Conservation (phyloP, 163 green algal species). For the Chlorella variabilis region DNA sequence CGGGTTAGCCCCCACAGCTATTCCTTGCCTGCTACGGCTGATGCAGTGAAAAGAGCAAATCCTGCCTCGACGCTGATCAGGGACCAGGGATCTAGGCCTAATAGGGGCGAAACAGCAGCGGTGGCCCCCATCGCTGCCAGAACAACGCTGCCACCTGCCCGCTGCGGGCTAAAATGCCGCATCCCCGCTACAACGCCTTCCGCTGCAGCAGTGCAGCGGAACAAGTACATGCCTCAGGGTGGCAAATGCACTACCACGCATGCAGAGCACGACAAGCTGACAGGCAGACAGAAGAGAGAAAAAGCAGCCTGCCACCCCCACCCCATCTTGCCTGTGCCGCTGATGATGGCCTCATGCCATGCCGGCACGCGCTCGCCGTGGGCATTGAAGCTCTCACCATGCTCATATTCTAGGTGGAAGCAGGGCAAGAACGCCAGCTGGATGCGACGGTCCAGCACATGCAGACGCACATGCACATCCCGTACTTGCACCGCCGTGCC, state of each 20-base stretch:
- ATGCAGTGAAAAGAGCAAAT: not conserved
- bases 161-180: conserved; percentile 53
- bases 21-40: not conserved
- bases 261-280: too few relatives aligned
- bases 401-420: conserved; percentile 64
- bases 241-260: too few relatives aligned
- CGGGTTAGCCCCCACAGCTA: too few relatives aligned
- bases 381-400: conserved; percentile 63
- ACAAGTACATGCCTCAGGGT: too few relatives aligned
- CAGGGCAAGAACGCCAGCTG: conserved; percentile 65
- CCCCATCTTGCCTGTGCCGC: conserved; percentile 22
- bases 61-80: conserved; percentile 25
- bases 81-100: conserved; percentile 33
- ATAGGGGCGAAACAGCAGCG: conserved; percentile 13
- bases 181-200: conserved; percentile 46
- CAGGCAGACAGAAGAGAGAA: too few relatives aligned
- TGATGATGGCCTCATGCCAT: conserved; percentile 51
- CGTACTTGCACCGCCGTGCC: conserved; percentile 35
- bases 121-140: conserved; percentile 45
- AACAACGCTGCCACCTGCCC: conserved; percentile 37
- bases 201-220: not conserved
- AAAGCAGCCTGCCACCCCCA: not conserved
- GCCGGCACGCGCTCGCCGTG: conserved; percentile 61
- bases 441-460: conserved; percentile 39
- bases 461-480: conserved; percentile 52